These are phyloP conservation scores for Lonicera japonica DNA, from an alignment of 129 eudicot genomes.

Conservation along the genomic window DNA sequence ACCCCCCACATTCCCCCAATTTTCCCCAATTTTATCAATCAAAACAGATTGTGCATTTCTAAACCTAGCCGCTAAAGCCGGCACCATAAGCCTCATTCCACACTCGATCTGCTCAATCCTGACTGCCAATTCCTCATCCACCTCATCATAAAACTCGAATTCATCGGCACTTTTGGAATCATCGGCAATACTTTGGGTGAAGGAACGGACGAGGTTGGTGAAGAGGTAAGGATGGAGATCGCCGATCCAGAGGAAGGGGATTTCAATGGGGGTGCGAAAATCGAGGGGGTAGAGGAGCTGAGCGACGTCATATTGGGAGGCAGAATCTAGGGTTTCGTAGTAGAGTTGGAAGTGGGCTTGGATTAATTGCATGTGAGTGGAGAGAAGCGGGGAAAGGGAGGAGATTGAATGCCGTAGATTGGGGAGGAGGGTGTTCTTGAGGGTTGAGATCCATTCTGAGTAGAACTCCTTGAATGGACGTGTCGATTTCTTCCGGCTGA, in stretches of 20 bases:
- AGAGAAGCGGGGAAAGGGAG: conserved; percentile 51
- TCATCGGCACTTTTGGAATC: conserved; percentile 17
- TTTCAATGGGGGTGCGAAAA: conserved; percentile 62
- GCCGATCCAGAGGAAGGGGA: conserved; percentile 87
- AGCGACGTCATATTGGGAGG: conserved; percentile 56
- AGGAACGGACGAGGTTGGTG: conserved; percentile 69
- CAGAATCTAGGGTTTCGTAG: conserved; percentile 62
- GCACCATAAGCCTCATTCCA: conserved; percentile 84
- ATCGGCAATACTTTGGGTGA: conserved; percentile 14
- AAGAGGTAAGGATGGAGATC: conserved; percentile 90
- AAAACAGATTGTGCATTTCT: conserved; percentile 48
- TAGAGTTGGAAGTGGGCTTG: conserved; percentile 68
- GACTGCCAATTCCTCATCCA: conserved; percentile 44
- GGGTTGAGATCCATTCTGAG: conserved; percentile 56
- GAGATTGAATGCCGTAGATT: conserved; percentile 53
- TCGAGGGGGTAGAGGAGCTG: conserved; percentile 53
- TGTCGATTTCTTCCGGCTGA: conserved; percentile 36
- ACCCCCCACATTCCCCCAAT: conserved; percentile 27
- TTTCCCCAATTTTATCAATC: conserved; percentile 38
- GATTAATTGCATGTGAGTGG: conserved; percentile 57
- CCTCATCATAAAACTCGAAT: conserved; percentile 44
- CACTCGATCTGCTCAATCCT: conserved; percentile 74
- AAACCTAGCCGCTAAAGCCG: conserved; percentile 53
- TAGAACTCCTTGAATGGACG: conserved; percentile 59
- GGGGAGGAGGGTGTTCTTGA: conserved; percentile 61